A percentile compares a stretch with the other conserved stretches of the same genome.
Evolutionary conservation across 257 asterid species (phyloP).

Genomic region (Coffea eugenioides): DNA sequence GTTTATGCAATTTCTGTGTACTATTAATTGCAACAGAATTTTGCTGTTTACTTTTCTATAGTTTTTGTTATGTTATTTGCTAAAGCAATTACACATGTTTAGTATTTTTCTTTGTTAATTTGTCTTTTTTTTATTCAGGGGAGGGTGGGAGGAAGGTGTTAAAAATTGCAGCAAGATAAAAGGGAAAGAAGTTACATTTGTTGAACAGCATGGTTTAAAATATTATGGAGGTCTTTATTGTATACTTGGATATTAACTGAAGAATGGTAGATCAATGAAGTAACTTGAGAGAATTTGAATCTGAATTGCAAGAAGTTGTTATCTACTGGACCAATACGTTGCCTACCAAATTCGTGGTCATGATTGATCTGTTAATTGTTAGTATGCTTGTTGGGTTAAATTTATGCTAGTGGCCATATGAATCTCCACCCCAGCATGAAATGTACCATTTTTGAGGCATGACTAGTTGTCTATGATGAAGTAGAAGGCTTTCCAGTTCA

Average conservation of each 20-base stretch:
- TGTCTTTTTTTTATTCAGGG: not conserved
- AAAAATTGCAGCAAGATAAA: not conserved
- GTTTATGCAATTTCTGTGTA: constrained; percentile 8
- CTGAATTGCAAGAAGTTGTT: not conserved
- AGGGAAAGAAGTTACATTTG: not conserved
- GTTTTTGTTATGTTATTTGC: too few relatives aligned
- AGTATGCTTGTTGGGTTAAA: not conserved
- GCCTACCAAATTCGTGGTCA: not conserved
- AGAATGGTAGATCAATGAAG: not conserved
- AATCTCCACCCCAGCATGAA: not conserved
- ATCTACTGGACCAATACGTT: not conserved
- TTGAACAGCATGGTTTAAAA: not conserved
- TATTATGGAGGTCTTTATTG: not conserved
- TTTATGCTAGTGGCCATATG: not conserved
- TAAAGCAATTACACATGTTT: too few relatives aligned
- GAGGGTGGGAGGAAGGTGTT: not conserved
- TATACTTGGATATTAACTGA: not conserved
- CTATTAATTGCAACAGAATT: not conserved
- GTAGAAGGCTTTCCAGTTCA: not conserved
- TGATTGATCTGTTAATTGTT: not conserved
- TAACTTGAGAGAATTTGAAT: not conserved
- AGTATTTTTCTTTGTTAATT: not conserved
- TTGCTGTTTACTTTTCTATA: too few relatives aligned
- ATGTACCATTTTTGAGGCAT: too few relatives aligned
- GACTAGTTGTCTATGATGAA: not conserved